Percentiles rank a stretch among this genome's conserved stretches.
Conservation (phyloP, 352 stramenopile species). For the Globisporangium nunn region DNA sequence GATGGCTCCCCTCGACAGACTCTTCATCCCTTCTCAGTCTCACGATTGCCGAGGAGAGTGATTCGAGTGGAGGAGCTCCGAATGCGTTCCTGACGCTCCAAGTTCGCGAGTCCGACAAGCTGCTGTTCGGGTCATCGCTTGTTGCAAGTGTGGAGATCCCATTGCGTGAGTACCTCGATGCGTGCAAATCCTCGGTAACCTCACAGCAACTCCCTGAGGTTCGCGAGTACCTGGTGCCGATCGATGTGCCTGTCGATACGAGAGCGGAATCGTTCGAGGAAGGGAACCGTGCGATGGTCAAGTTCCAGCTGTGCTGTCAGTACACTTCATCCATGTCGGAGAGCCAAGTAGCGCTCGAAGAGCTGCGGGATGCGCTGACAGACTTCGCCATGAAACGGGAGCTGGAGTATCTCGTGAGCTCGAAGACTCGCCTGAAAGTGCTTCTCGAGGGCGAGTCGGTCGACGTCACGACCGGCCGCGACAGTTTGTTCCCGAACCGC, state of each 20-base stretch:
- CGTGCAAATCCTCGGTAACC: conserved; percentile 20
- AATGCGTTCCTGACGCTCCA: conserved; percentile 39
- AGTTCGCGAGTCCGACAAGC: conserved; percentile 59
- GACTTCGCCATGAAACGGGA: conserved; percentile 44
- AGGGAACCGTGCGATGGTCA: conserved; percentile 20
- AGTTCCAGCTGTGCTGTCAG: conserved; percentile 43
- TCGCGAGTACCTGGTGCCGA: conserved; percentile 41
- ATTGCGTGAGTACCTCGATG: conserved; percentile 37
- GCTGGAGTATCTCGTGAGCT: conserved; percentile 48
- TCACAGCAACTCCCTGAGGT: conserved; percentile 18
- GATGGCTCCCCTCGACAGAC: conserved; percentile 42
- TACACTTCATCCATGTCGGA: conserved; percentile 16
- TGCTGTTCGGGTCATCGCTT: conserved; percentile 67
- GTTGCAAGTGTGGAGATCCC: conserved; percentile 41
- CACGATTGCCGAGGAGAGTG: conserved; percentile 15
- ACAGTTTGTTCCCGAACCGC: conserved; percentile 11
- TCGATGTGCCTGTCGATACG: conserved; percentile 16
- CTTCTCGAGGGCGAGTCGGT: conserved; percentile 66
- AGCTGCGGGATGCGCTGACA: conserved; percentile 17
- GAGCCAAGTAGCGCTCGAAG: conserved; percentile 3
- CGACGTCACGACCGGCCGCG: conserved; percentile 52
- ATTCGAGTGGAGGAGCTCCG: neutral
- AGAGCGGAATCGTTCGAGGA: conserved; percentile 7
- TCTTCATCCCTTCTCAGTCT: conserved; percentile 30
- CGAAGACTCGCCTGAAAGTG: conserved; percentile 59